These are phyloP conservation scores for Podila verticillata DNA, from an alignment of 192 early-diverging fungal genomes.

Conservation along the genomic window DNA sequence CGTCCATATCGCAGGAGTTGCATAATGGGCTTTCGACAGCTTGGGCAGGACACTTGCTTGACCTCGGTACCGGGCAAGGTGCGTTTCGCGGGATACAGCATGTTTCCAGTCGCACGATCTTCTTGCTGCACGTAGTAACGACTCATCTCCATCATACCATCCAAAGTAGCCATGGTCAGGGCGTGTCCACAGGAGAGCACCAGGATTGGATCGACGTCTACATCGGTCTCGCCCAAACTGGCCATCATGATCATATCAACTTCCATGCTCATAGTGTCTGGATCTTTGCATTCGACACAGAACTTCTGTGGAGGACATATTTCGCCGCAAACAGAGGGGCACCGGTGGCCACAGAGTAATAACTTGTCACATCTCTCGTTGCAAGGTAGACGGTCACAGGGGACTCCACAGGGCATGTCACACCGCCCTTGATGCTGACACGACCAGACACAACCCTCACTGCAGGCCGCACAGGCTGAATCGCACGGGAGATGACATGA, in stretches of 20 bases:
- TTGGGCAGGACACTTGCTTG: conserved; percentile 32
- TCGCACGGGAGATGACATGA: conserved; percentile 52
- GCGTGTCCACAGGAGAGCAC: conserved; percentile 61
- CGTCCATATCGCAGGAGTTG: conserved; percentile 48
- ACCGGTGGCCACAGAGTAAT: conserved; percentile 60
- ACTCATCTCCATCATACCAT: conserved; percentile 56
- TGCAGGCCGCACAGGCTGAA: conserved; percentile 55
- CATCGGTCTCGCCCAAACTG: conserved; percentile 50
- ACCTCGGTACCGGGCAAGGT: conserved; percentile 13
- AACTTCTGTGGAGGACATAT: conserved; percentile 27
- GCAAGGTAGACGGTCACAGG: conserved; percentile 67
- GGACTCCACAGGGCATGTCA: conserved; percentile 61
- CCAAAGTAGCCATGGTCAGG: conserved; percentile 60
- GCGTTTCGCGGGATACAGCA: conserved; percentile 16
- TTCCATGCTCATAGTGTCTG: conserved; percentile 14
- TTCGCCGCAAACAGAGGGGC: conserved; percentile 61
- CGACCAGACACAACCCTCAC: conserved; percentile 57
- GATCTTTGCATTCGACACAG: conserved; percentile 50
- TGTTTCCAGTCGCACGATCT: conserved; percentile 6
- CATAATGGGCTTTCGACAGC: conserved; percentile 58
- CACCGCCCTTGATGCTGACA: conserved; percentile 64
- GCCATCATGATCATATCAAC: conserved; percentile 46
- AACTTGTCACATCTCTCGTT: conserved; percentile 55
- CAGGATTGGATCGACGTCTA: conserved; percentile 56
- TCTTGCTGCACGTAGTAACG: conserved; percentile 40